Evolutionary conservation across 2,329 filamentous ascomycete genomes (phyloP).

Genomic region (Xylaria sp.): DNA sequence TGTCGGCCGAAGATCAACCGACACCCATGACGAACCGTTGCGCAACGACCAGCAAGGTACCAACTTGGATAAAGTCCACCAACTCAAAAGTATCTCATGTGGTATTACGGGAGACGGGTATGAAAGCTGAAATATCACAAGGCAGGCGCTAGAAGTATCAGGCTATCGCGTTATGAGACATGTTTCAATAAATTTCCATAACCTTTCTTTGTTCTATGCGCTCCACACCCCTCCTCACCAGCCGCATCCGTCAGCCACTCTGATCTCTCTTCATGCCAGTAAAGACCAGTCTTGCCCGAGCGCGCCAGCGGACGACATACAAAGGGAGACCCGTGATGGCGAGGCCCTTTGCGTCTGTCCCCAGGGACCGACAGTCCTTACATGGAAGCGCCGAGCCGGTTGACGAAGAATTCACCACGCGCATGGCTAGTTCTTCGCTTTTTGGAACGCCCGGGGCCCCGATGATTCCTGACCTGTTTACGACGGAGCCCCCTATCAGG

Average conservation of each 20-base stretch:
- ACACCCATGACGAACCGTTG: not conserved
- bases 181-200: not conserved
- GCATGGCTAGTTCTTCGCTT: constrained; percentile 15
- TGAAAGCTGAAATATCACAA: not conserved
- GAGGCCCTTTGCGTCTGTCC: constrained; percentile 1
- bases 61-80: not conserved
- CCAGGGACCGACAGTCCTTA: not conserved
- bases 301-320: constrained; percentile 30
- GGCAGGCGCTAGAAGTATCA: not conserved
- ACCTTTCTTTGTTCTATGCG: not conserved
- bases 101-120: not conserved
- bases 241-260: constrained; percentile 20
- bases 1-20: not conserved
- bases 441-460: constrained; percentile 23
- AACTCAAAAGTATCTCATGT: not conserved
- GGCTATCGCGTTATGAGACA: not conserved
- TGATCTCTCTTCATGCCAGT: constrained; percentile 32
- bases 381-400: constrained; percentile 7
- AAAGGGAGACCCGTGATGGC: constrained; percentile 26
- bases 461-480: constrained; percentile 60
- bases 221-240: constrained; percentile 1
- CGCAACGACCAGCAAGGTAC: not conserved
- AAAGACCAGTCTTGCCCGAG: constrained; percentile 37
- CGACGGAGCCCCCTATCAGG: constrained; percentile 59
- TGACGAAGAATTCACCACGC: constrained; percentile 21